Evolutionary conservation across 2,329 filamentous ascomycete genomes (phyloP), one percentile per base, ranked within the genome.

Genomic region (Paramyrothecium sp.): DNA sequence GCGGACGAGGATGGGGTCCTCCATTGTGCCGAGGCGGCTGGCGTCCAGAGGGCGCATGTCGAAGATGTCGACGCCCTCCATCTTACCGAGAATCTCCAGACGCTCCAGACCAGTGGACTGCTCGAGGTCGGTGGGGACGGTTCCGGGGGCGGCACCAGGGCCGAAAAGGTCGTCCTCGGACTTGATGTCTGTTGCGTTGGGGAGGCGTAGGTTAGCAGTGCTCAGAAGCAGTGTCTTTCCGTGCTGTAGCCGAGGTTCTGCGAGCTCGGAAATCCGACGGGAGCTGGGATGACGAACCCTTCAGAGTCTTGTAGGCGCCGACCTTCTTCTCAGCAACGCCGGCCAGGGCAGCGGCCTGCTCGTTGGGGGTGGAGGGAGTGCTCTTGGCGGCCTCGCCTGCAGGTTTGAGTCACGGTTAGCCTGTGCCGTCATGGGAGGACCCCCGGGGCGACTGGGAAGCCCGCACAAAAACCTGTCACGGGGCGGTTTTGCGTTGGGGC

Each of bases 11-110:
- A 99, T 96, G 67, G 95, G 95, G 80, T 97, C 82, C 64, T 96
- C 85, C 71, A 97, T 76, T 59, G 95, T 98, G 91, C 94, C 94
- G 78, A 85, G 86, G 73, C 95, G 89, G 76, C 90, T 95, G 63
- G 94, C 84, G 76, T 98, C 95, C 69, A 99, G 86, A 63, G 95
- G 95, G 78, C 87, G 89, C 95, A 98, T 97, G 81, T 99, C 93
- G 82, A 99, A 99, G 75, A 98, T 83, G 74, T 99, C 95, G 70
- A 97, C 82, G 66, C 95, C 93, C 84, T 98, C 92, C 90, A 98
- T 97, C 88, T 99, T 99, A 80, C 95, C 95, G 75, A 99, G 84
- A 72, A 99, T 95, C 81, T 99, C 95, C 68, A 99, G 86, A 86
- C 95, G 93, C 84, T 99, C 95, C 60, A 98, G 85, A 90, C 95